These are phyloP conservation scores for Talaromyces amestolkiae DNA, from an alignment of 2,329 filamentous ascomycete genomes.

Conservation along the genomic window DNA sequence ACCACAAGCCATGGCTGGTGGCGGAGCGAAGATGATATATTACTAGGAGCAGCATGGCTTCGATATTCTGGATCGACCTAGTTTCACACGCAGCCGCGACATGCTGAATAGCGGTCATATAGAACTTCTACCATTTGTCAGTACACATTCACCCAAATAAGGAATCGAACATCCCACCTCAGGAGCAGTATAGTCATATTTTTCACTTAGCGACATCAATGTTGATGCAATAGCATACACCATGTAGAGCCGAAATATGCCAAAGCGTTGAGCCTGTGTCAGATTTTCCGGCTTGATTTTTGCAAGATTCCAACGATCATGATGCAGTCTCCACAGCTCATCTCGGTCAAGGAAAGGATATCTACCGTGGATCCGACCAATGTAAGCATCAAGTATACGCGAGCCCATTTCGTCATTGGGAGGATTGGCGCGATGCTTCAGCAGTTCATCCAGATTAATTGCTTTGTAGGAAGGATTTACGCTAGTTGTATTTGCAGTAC, in stretches of 20 bases:
- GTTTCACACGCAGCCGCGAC: constrained; percentile 50
- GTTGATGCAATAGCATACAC: constrained; percentile 54
- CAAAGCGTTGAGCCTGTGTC: constrained; percentile 41
- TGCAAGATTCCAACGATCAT: constrained; percentile 39
- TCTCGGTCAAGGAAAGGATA: constrained; percentile 52
- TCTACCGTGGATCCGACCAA: constrained; percentile 47
- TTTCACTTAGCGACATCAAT: constrained; percentile 49
- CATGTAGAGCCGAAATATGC: constrained; percentile 53
- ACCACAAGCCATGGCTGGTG: constrained; percentile 54
- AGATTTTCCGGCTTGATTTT: constrained; percentile 37
- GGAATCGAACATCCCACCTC: constrained; percentile 33
- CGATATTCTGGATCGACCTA: constrained; percentile 51
- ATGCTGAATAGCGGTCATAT: constrained; percentile 51
- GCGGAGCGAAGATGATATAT: constrained; percentile 53
- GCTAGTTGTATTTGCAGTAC: constrained; percentile 21
- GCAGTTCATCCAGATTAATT: constrained; percentile 43
- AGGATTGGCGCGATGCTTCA: constrained; percentile 46
- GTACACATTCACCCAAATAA: neutral
- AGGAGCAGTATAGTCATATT: constrained; percentile 43
- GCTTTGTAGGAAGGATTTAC: constrained; percentile 22
- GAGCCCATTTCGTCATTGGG: constrained; percentile 48
- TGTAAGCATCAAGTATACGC: constrained; percentile 47
- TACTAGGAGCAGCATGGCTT: constrained; percentile 53
- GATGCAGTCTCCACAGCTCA: constrained; percentile 48
- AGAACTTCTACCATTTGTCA: constrained; percentile 42